A percentile compares a stretch with the other conserved stretches of the same genome.
Evolutionary conservation across 305 asterid genomes (phyloP).

Genomic region (Ilex paraguariensis): DNA sequence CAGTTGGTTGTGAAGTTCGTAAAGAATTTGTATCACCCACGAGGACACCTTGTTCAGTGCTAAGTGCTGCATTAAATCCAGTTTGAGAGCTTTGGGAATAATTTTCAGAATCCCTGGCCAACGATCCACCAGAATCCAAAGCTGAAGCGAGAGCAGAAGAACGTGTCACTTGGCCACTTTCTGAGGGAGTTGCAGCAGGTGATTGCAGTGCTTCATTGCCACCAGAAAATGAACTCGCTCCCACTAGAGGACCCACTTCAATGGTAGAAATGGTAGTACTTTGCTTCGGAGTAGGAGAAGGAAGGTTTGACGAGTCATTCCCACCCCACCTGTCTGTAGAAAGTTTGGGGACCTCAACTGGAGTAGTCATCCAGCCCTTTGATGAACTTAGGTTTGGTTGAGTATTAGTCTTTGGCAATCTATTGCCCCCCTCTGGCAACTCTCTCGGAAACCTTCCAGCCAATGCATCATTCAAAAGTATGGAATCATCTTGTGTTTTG

Average conservation of each 20-base stretch:
- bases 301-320: constrained; percentile 43
- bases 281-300: constrained; percentile 76
- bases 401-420: constrained; percentile 15
- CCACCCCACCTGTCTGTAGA: constrained; percentile 44
- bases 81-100: constrained; percentile 20
- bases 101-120: constrained; percentile 17
- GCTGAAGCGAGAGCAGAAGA: constrained; percentile 32
- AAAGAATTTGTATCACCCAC: constrained; percentile 28
- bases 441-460: constrained; percentile 65
- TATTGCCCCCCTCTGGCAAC: constrained; percentile 32
- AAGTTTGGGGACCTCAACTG: constrained; percentile 29
- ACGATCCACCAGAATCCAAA: constrained; percentile 37
- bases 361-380: constrained; percentile 16
- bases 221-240: constrained; percentile 36
- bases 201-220: constrained; percentile 39
- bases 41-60: constrained; percentile 33
- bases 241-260: constrained; percentile 30
- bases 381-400: constrained; percentile 17
- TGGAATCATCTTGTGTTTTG: constrained; percentile 52
- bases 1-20: constrained; percentile 27
- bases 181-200: constrained; percentile 44
- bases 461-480: constrained; percentile 70
- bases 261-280: constrained; percentile 33
- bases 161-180: constrained; percentile 16
- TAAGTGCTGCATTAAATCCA: constrained; percentile 41